Evolutionary conservation across 352 stramenopile species (phyloP).

Genomic region (Globisporangium emineosum): DNA sequence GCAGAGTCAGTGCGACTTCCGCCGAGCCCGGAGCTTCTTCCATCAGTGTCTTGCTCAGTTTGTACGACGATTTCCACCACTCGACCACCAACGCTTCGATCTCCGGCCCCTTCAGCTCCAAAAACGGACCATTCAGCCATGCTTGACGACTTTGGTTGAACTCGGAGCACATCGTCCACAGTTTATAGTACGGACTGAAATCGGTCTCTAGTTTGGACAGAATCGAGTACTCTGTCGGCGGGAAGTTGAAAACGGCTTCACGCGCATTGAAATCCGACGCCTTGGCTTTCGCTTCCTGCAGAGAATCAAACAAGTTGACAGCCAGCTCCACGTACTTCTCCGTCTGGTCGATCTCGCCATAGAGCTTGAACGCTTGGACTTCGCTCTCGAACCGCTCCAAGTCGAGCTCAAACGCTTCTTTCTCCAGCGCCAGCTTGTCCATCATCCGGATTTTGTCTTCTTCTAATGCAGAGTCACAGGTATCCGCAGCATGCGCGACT

Average conservation of each 20-base stretch:
- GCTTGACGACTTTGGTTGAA: constrained; percentile 90
- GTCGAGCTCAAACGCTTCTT: constrained; percentile 83
- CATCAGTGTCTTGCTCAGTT: constrained; percentile 88
- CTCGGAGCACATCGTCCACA: constrained; percentile 95
- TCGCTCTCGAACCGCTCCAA: constrained; percentile 89
- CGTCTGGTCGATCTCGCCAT: constrained; percentile 86
- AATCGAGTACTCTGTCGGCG: constrained; percentile 89
- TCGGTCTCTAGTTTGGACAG: constrained; percentile 82
- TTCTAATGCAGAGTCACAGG: constrained; percentile 86
- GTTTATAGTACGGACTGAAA: constrained; percentile 90
- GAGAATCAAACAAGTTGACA: constrained; percentile 82
- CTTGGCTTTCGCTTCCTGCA: constrained; percentile 90
- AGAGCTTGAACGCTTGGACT: constrained; percentile 82
- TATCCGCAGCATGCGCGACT: constrained; percentile 76
- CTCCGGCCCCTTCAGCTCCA: constrained; percentile 84
- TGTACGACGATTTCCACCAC: constrained; percentile 93
- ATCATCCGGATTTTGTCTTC: constrained; percentile 94
- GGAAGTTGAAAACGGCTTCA: constrained; percentile 92
- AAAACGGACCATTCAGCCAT: constrained; percentile 91
- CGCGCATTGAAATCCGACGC: constrained; percentile 91
- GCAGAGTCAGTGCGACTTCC: constrained; percentile 82
- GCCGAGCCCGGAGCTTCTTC: constrained; percentile 86
- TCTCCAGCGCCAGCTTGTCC: constrained; percentile 90
- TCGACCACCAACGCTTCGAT: constrained; percentile 90
- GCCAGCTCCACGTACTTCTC: constrained; percentile 90